Evolutionary conservation across 805 yeast genomes (phyloP).

Genomic region (Barnettozyma sucrosica): DNA sequence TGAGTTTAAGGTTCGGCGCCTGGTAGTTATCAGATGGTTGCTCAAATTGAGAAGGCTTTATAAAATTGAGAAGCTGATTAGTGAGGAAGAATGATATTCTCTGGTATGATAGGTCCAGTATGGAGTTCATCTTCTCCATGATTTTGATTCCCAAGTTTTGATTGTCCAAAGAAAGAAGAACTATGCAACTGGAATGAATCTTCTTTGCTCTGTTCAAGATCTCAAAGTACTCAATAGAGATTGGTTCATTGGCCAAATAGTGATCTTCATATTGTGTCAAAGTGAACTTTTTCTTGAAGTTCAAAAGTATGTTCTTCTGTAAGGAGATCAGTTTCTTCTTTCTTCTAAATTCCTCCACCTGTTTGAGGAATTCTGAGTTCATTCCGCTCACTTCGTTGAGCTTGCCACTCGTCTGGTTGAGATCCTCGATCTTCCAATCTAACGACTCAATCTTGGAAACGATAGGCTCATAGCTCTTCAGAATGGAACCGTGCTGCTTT

Average conservation of each 20-base stretch:
- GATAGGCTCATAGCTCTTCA: constrained; percentile 40
- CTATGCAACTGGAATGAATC: constrained; percentile 63
- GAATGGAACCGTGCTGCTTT: constrained; percentile 45
- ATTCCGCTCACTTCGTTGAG: constrained; percentile 13
- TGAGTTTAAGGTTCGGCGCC: constrained; percentile 16
- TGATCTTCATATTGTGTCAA: constrained; percentile 68
- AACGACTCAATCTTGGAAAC: constrained; percentile 36
- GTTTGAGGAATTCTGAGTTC: constrained; percentile 12
- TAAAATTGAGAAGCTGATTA: constrained; percentile 23
- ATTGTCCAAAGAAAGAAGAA: constrained; percentile 64
- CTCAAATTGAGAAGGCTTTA: constrained; percentile 12
- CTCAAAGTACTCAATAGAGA: constrained; percentile 50
- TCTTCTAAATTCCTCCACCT: constrained; percentile 17
- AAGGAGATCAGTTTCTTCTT: constrained; percentile 25
- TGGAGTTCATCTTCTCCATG: constrained; percentile 48
- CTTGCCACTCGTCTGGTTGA: constrained; percentile 15
- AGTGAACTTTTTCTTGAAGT: constrained; percentile 58
- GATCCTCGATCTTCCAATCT: constrained; percentile 14
- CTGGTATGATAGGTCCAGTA: constrained; percentile 48
- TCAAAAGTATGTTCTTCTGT: constrained; percentile 46
- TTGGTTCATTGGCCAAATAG: constrained; percentile 37
- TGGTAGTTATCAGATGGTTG: background rate
- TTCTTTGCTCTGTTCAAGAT: constrained; percentile 55
- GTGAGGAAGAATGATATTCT: constrained; percentile 42
- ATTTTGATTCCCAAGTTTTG: constrained; percentile 60